Conservation (phyloP, 495 filamentous ascomycete genomes). For the Jackrogersella minutella region DNA sequence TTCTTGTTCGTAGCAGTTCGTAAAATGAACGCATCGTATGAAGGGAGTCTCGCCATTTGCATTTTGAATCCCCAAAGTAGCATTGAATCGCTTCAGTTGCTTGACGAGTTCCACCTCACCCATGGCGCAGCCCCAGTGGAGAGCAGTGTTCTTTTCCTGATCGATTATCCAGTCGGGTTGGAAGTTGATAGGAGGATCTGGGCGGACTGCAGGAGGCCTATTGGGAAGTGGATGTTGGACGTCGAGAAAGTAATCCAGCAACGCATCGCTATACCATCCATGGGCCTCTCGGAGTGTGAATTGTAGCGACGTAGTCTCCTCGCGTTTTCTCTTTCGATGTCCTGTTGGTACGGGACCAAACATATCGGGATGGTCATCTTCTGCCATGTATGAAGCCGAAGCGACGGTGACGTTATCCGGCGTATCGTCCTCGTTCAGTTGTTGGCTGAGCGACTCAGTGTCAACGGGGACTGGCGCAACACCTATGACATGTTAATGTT, state of each 20-base stretch:
- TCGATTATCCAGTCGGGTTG: constrained; percentile 90
- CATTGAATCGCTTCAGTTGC: constrained; percentile 78
- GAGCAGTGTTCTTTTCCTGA: constrained; percentile 82
- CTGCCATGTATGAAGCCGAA: constrained; percentile 81
- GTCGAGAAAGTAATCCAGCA: constrained; percentile 97
- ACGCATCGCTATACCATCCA: constrained; percentile 86
- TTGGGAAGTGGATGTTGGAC: no score
- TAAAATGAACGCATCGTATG: constrained; percentile 93
- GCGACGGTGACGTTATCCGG: constrained; percentile 81
- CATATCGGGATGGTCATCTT: constrained; percentile 75
- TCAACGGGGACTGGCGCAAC: constrained; percentile 38
- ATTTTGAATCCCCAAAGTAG: constrained; percentile 71
- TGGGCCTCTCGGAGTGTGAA: constrained; percentile 81
- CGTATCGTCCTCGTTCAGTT: constrained; percentile 81
- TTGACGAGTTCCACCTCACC: constrained; percentile 91
- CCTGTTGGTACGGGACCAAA: constrained; percentile 70
- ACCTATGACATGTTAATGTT: constrained; percentile 41
- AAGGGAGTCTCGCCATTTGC: constrained; percentile 89
- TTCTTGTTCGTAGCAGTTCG: constrained; percentile 91
- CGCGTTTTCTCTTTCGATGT: constrained; percentile 82
- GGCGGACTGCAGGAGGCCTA: constrained; percentile 73
- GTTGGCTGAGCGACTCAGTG: constrained; percentile 58
- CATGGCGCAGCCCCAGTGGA: constrained; percentile 99
- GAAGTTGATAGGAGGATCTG: constrained; percentile 81
- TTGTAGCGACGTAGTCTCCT: constrained; percentile 52